Percentiles rank a stretch among this genome's conserved stretches.
Evolutionary conservation across 768 basidiomycete species (phyloP).

Genomic region (Lepiota venenata): DNA sequence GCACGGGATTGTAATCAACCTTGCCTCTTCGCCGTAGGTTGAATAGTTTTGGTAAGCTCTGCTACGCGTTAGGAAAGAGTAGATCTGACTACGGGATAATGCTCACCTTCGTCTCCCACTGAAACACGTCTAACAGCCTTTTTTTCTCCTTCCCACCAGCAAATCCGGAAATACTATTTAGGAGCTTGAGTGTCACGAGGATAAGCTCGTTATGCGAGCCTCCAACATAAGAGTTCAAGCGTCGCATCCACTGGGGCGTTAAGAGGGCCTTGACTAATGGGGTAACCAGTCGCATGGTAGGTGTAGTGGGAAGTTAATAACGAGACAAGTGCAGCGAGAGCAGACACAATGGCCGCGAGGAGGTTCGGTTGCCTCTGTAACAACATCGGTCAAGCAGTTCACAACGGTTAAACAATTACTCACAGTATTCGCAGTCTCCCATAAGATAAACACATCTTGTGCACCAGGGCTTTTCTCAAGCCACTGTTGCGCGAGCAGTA

Average conservation of each 20-base stretch:
- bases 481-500: slow-evolving; percentile 61
- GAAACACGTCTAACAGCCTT: slow-evolving; percentile 61
- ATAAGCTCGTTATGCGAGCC: slow-evolving; percentile 64
- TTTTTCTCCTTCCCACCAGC: slow-evolving; percentile 65
- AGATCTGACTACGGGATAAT: neutral
- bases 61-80: slow-evolving; percentile 7
- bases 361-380: neutral
- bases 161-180: slow-evolving; percentile 57
- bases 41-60: slow-evolving; percentile 67
- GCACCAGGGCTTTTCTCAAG: slow-evolving; percentile 53
- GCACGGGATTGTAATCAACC: slow-evolving; percentile 36
- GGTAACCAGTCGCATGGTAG: slow-evolving; percentile 57
- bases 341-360: slow-evolving; percentile 23
- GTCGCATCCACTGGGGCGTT: slow-evolving; percentile 49
- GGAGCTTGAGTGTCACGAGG: slow-evolving; percentile 62
- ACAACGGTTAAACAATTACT: slow-evolving; percentile 15
- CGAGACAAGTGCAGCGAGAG: slow-evolving; percentile 57
- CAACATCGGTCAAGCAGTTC: neutral
- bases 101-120: slow-evolving; percentile 75
- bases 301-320: slow-evolving; percentile 68
- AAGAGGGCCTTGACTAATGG: slow-evolving; percentile 62
- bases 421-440: slow-evolving; percentile 54
- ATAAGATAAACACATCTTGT: slow-evolving; percentile 58
- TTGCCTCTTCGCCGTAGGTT: slow-evolving; percentile 67
- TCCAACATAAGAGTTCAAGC: slow-evolving; percentile 59